phyloP scores from a whole-genome alignment of 2,329 filamentous ascomycete genomes.

The Plectosphaerella plurivora region DNA sequence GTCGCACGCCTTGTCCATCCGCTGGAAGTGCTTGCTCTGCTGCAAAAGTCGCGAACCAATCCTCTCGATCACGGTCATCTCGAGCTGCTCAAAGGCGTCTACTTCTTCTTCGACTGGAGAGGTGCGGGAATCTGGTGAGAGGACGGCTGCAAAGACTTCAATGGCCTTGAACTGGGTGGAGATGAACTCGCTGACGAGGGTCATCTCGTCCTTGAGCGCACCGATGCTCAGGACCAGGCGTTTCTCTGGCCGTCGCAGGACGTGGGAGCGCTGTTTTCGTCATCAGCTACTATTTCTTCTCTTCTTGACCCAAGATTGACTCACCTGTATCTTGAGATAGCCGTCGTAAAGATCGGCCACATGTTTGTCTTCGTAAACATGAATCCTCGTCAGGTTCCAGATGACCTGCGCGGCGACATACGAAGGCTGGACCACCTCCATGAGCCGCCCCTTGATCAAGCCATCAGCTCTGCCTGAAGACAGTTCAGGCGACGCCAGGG shows the following conservation, averaged over 20 bases:
- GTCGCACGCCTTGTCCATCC: not conserved
- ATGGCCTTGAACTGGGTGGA: constrained; percentile 25
- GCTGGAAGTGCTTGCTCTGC: not conserved
- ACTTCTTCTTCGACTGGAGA: not conserved
- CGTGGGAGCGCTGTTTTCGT: constrained; percentile 3
- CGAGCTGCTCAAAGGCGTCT: not conserved
- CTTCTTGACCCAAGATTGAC: not conserved
- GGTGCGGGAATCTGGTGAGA: constrained; percentile 1
- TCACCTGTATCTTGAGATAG: constrained; percentile 5
- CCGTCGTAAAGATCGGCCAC: constrained; percentile 3
- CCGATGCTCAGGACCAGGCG: constrained; percentile 1
- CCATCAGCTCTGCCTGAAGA: not conserved
- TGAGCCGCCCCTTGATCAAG: not conserved
- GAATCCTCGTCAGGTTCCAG: constrained; percentile 2
- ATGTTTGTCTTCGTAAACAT: constrained; percentile 3
- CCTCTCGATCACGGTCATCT: not conserved
- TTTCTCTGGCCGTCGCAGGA: constrained; percentile 4
- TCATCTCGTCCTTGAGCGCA: constrained; percentile 5
- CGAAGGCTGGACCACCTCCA: constrained; percentile 3
- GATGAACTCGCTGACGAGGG: constrained; percentile 2
- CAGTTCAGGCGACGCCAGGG: not conserved
- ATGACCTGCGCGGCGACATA: constrained; percentile 6
- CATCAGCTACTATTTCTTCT: not conserved
- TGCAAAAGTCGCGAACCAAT: constrained; percentile 1
- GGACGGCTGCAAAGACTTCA: not conserved